These are phyloP conservation scores for Eucalyptus sp. DNA, from an alignment of 345 rosid genomes.

Conservation along the genomic window DNA sequence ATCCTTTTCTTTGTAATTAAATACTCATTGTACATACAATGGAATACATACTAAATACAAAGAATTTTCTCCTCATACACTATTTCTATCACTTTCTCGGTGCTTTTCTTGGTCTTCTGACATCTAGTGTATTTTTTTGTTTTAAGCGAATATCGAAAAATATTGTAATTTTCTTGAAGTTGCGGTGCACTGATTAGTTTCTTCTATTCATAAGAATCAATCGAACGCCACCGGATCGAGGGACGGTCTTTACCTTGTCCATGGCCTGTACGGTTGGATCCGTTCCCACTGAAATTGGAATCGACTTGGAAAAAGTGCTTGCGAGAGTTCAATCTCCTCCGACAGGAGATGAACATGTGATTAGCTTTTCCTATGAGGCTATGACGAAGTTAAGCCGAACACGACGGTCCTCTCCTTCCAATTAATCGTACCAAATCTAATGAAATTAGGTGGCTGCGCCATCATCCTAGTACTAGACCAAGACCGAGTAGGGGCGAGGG, in stretches of 20 bases:
- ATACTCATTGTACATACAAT: too few species aligned
- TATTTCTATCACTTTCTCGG: too few species aligned
- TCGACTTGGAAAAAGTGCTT: background rate
- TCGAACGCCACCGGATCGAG: background rate
- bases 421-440: background rate
- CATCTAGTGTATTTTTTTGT: too few species aligned
- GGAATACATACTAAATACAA: too few species aligned
- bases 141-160: fast-evolving
- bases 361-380: background rate
- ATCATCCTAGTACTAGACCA: background rate
- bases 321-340: background rate
- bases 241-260: background rate
- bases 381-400: background rate
- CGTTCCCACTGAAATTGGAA: background rate
- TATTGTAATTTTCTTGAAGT: too few species aligned
- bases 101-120: too few species aligned
- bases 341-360: background rate
- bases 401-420: background rate
- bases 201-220: background rate
- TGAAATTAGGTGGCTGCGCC: background rate
- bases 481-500: background rate
- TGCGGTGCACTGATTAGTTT: fast-evolving
- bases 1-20: too few species aligned
- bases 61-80: too few species aligned
- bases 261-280: background rate